phyloP scores from a whole-genome alignment of 257 asterid species.

The Nicotiana sylvestris region DNA sequence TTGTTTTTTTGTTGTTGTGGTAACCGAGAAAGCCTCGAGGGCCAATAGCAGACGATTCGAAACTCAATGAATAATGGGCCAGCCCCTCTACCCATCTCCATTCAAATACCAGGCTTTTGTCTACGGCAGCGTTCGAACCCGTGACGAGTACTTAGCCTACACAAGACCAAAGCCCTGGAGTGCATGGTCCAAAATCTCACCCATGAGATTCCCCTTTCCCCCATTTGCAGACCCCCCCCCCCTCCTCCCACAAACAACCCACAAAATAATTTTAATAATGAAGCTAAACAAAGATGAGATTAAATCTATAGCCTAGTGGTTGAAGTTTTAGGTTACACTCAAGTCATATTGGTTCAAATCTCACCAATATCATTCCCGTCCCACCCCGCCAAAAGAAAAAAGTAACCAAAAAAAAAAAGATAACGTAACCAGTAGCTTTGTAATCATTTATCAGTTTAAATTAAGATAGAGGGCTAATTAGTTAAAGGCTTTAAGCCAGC shows the following conservation, averaged over 20 bases:
- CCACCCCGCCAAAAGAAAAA: not conserved
- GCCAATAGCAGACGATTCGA: too few species aligned
- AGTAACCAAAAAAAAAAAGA: not conserved
- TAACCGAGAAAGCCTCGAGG: too few species aligned
- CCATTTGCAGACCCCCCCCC: not conserved
- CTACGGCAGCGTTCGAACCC: too few species aligned
- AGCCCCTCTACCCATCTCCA: too few species aligned
- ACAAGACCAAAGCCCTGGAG: not conserved
- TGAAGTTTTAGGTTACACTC: not conserved
- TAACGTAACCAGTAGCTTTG: not conserved
- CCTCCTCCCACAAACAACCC: not conserved
- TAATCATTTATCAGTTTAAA: not conserved
- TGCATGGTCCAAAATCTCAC: not conserved
- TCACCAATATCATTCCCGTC: not conserved
- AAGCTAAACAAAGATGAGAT: not conserved
- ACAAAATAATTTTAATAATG: not conserved
- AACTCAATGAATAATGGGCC: too few species aligned
- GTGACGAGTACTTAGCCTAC: too few species aligned
- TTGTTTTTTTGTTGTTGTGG: too few species aligned
- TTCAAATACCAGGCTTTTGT: too few species aligned
- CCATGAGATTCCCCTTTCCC: not conserved
- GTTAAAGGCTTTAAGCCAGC: not conserved
- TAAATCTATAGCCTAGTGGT: not conserved
- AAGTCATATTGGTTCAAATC: not conserved
- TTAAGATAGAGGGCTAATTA: not conserved